Evolutionary conservation across 2,329 filamentous ascomycete species (phyloP), one percentile per base, ranked within the genome.

Genomic region (Aspergillus terreus): DNA sequence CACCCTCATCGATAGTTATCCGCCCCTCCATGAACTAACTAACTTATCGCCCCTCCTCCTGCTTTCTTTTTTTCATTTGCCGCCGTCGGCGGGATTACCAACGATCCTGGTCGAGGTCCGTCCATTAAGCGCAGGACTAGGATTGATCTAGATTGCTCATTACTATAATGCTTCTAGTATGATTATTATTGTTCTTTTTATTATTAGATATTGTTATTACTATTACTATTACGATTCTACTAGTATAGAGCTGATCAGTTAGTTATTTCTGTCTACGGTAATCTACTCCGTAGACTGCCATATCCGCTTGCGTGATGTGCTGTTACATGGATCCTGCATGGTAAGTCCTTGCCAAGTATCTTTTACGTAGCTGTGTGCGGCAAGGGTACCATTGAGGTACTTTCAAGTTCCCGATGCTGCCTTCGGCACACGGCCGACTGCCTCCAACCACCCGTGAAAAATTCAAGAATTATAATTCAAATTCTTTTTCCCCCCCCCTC

Each of bases 341-440:
- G 40, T 19, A 61, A 53, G 52, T 57, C 49, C 44, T 44, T 47
- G 49, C 46, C 49, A 60, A 53, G 53, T 54, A 56, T 52, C 51
- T 55, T 54, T 53, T 56, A 54, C 53, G 58, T 56, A 50, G 50
- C 53, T 56, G 51, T 49, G 55, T 55, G 60, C 56, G 58, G 59
- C 42, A 52, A 60, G 53, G 49, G 51, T 53, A 55, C 58, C 33
- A 49, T 44, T 33, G 23, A 50, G 53, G 52, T 60, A 57, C 52
- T 17, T 49, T 17, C 44, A 23, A 42, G 40, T 42, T 21, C 19
- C 38, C 30, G 33, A 35, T n/a, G 30, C 55, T 53, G 55, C 53
- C 47, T 58, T 62, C 54, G 58, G 58, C 50, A 57, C 58, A 62
- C 52, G 59, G 50, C 58, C 58, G 54, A 54, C 45, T 36, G 43